Evolutionary conservation across 805 yeast genomes (phyloP), one percentile per base, ranked within the genome.

Genomic region (Candida patagonica): DNA sequence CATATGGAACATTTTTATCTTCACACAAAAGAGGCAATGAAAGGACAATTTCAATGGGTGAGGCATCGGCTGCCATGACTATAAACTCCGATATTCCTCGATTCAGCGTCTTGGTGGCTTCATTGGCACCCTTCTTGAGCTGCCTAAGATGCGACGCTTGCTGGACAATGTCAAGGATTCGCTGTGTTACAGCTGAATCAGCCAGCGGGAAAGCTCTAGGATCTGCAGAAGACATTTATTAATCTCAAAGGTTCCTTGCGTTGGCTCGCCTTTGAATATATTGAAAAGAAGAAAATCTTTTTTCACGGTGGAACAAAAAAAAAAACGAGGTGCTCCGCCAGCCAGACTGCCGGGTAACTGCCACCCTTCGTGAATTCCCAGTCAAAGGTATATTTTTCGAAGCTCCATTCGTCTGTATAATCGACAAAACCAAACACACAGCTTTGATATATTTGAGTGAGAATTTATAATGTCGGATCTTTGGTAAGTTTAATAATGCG

Each of bases 21-120:
- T 92, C 99, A 70, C 99, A 92, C 58, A 92, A 74, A 58, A 92
- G 76, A 38, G 99, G 99, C 66, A 92, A 76, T 66, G 92, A 98
- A 68, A 92, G 78, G 61, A 92, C 79, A 67, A 92, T 89, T 73
- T 92, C 99, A 62, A 92, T 88, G 58, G 99, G 99, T 70, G 88
- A 95, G 59, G 98, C 87, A 65, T 92, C 99, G 57, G 98, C 99
- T 53, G 99, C 98, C 96, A 92, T 86, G 71, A 89, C 85, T 67
- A 89, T 88, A 76, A 89, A 89, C 73, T 89, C 98, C 58, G 96
- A 84, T 61, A 89, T 89, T 80, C 98, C 98, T 76, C 97, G 84
- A 83, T 89, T 89, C 71, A 89, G 77, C 57, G 96, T 89, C 77
- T 89, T 89, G 70, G 96, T 92, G 61, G 97, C 95, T 73, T 92